Evolutionary conservation across 2,329 filamentous ascomycete genomes (phyloP), one percentile per base, ranked within the genome.

Genomic region (Cephalotrichum gorgonifer): DNA sequence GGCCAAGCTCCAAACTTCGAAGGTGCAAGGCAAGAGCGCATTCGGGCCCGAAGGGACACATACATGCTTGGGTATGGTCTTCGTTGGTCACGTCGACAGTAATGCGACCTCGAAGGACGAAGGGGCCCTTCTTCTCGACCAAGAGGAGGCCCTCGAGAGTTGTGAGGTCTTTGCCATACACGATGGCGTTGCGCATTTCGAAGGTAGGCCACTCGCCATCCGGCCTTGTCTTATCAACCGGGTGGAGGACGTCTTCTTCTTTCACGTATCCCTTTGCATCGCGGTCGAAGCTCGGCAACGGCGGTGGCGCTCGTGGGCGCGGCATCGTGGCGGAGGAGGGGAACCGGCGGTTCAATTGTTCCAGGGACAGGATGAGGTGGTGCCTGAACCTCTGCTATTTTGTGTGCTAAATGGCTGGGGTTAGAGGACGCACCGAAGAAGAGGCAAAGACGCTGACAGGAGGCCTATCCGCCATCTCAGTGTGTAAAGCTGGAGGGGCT

Each of bases 61-160:
- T 39, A 39, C 35, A 20, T 20, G 35, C 35, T 11, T 17, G 9
- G 35, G 22, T 20, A 9, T 39, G 35, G 17, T 2, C 11, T 3
- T 17, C n/a, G 7, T 39, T 20, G 17, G n/a, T 20, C 3, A 17
- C 11, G 12, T 39, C 35, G 3, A 78, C 63, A 47, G 79, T 68
- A 15, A 87, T 65, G 35, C 67, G 65, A 14, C 85, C 85, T 14
- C 75, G 73, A 12, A 88, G 69, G 6, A 73, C 72, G 50, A 84
- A 75, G 0, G 83, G 83, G 0, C 79, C 77, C 41, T 78, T 69
- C 0, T 74, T 62, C 55, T 77, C 74, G 3, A 83, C 78, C 43
- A 78, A 63, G 4, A 88, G 70, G 5, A 85, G 72, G 57, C 78
- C 85, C 26, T 74, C 76, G 3, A 78, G 60, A 6, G 7, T 7